These are phyloP conservation scores for Pichia sp. DNA, from an alignment of 1,139 yeast species.

Conservation along the genomic window DNA sequence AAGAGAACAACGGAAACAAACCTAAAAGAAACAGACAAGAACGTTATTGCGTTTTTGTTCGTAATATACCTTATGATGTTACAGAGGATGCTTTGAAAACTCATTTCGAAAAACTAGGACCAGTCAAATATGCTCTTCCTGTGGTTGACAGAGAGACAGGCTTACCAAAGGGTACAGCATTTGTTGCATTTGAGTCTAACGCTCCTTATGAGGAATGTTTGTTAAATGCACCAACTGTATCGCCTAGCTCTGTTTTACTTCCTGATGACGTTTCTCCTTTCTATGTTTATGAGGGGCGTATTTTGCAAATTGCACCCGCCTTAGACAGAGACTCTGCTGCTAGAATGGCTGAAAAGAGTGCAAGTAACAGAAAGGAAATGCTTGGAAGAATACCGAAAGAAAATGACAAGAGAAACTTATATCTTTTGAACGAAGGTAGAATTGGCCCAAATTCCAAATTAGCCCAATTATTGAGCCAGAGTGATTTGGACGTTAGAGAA, in stretches of 20 bases:
- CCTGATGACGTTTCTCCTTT: conserved; percentile 89
- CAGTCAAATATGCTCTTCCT: conserved; percentile 88
- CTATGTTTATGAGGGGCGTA: conserved; percentile 90
- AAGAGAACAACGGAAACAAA: conserved; percentile 31
- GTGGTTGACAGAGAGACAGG: conserved; percentile 85
- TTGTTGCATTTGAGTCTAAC: conserved; percentile 73
- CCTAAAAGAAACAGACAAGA: conserved; percentile 59
- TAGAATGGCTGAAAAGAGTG: conserved; percentile 67
- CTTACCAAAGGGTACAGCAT: conserved; percentile 89
- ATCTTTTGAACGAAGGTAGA: conserved; percentile 89
- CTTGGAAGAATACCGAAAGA: conserved; percentile 79
- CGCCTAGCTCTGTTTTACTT: conserved; percentile 72
- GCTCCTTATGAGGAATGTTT: conserved; percentile 67
- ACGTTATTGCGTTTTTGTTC: conserved; percentile 70
- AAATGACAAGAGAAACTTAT: conserved; percentile 80
- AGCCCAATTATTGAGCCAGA: conserved; percentile 60
- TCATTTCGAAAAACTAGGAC: conserved; percentile 81
- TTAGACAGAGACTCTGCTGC: conserved; percentile 87
- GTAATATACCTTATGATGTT: conserved; percentile 94
- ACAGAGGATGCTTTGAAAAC: conserved; percentile 71
- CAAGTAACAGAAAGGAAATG: conserved; percentile 65
- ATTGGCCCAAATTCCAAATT: conserved; percentile 76
- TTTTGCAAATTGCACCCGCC: conserved; percentile 76
- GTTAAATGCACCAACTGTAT: conserved; percentile 72
- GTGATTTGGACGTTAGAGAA: conserved; percentile 85